Percentiles rank a stretch among this genome's conserved stretches.
Evolutionary conservation across 768 basidiomycete species (phyloP).

Genomic region (Auriculariales sp.): DNA sequence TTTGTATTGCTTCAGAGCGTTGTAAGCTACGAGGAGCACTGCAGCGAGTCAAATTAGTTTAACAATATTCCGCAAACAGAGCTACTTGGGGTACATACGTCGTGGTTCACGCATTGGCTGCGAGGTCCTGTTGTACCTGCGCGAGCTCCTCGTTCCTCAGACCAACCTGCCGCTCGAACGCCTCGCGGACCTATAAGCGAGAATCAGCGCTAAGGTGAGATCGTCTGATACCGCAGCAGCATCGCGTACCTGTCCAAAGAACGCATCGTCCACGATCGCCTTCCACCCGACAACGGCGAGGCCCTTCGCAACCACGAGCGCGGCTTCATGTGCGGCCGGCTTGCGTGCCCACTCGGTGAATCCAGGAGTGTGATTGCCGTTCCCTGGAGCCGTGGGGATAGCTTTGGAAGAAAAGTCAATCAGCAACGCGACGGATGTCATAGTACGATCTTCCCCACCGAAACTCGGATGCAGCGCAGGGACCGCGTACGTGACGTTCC

Average conservation of each 20-base stretch:
- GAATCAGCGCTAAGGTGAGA: not conserved
- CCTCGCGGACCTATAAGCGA: not conserved
- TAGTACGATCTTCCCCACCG: slow-evolving; percentile 22
- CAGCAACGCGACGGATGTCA: not conserved
- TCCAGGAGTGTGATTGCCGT: slow-evolving; percentile 63
- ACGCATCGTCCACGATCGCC: slow-evolving; percentile 51
- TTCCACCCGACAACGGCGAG: slow-evolving; percentile 58
- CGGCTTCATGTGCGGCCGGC: slow-evolving; percentile 45
- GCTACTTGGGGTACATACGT: no score
- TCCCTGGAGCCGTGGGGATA: slow-evolving; percentile 56
- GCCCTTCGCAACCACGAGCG: slow-evolving; percentile 52
- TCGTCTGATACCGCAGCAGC: not conserved
- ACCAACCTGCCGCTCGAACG: not conserved
- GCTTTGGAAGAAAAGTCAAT: slow-evolving; percentile 24
- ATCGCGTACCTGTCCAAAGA: slow-evolving; percentile 36
- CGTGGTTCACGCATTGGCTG: no score
- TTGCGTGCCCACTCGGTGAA: slow-evolving; percentile 55
- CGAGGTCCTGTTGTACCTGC: not conserved
- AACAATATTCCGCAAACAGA: no score
- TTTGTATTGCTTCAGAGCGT: no score
- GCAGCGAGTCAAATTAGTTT: no score
- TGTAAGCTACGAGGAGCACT: no score
- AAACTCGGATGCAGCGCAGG: slow-evolving; percentile 67
- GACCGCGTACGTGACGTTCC: slow-evolving; percentile 62
- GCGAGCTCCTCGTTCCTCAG: not conserved